Evolutionary conservation across 352 stramenopile genomes (phyloP).

Genomic region (Phytopythium ostracodes): DNA sequence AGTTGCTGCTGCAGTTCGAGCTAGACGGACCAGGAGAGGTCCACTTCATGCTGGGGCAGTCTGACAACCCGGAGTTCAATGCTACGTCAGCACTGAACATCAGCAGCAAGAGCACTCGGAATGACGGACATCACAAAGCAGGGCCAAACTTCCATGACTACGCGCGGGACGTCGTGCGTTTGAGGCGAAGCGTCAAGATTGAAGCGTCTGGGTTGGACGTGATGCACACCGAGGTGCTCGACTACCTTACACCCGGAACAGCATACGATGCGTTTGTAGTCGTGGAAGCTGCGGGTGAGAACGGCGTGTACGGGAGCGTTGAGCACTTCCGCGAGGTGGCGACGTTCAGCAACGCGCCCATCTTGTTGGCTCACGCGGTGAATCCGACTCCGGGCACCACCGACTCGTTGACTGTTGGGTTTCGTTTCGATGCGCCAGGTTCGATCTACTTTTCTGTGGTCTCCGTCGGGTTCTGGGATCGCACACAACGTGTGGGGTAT

Average conservation of each 20-base stretch:
- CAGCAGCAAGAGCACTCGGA: slow-evolving; percentile 40
- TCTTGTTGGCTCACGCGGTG: slow-evolving; percentile 58
- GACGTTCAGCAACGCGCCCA: slow-evolving; percentile 61
- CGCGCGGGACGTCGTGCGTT: slow-evolving; percentile 47
- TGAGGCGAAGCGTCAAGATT: slow-evolving; percentile 35
- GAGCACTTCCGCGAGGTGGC: slow-evolving; percentile 35
- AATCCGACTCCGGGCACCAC: slow-evolving; percentile 52
- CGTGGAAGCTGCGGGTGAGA: slow-evolving; percentile 43
- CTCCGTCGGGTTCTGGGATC: slow-evolving; percentile 29
- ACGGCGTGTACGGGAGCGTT: slow-evolving; percentile 57
- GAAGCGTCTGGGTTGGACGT: slow-evolving; percentile 12
- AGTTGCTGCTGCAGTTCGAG: slow-evolving; percentile 52
- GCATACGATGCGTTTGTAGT: slow-evolving; percentile 64
- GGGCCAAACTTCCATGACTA: slow-evolving; percentile 53
- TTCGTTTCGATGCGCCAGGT: slow-evolving; percentile 51
- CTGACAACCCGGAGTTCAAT: slow-evolving; percentile 59
- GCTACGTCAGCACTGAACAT: slow-evolving; percentile 74
- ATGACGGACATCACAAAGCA: slow-evolving; percentile 8
- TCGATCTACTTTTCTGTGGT: slow-evolving; percentile 62
- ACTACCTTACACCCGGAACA: slow-evolving; percentile 56
- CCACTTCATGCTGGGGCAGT: slow-evolving; percentile 64
- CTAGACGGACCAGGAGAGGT: slow-evolving; percentile 61
- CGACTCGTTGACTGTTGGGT: slow-evolving; percentile 50
- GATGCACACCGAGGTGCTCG: slow-evolving; percentile 49
- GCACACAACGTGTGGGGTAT: slow-evolving; percentile 29